Evolutionary conservation across 73 alveolate genomes (phyloP), one percentile per base, ranked within the genome.

Genomic region (Tetrahymena elliotti): DNA sequence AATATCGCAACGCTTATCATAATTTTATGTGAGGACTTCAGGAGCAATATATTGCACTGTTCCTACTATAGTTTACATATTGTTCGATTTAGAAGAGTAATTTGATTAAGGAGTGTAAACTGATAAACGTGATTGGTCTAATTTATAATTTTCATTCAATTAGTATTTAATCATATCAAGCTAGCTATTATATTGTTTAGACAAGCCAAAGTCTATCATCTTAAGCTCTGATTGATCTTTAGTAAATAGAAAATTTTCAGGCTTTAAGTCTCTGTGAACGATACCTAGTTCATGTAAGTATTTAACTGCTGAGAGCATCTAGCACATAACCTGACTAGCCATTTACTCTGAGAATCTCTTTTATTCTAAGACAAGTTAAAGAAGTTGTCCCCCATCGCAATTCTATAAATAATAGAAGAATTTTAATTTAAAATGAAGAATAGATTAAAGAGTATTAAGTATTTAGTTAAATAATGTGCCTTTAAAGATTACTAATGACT

Each of bases 191-290:
- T 96, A 97, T 88, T 96, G 93, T 68, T 96, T 96, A 33, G 98
- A 94, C 10, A 98, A 96, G 11, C 99, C 99, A 96, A 98, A 98
- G 93, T 98, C 99, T 47, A 98, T 98, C 83, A 98, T 95, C 95
- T 98, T 98, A 18, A 98, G 95, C 18, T 97, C 98, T 52, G 97
- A 97, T 82, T 97, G 95, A 84, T 96, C 97, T 94, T 96, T 88
- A 35, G 98, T 95, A 84, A 98, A 95, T 93, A 98, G 96, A 36
- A 98, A 94, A 93, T 98, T 98, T 95, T 98, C 99, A 18, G 99
- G 99, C 94, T 98, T 98, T 84, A 98, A 94, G 94, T 98, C 99
- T 96, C 98, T 94, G 93, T 97, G 98, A 34, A 95, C 97, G 83
- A 97, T 96, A 13, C 95, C 94, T 53, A 84, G 37, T n/a, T 83